Evolutionary conservation across 352 stramenopile genomes (phyloP), one percentile per base, ranked within the genome.

Genomic region (Aphanomyces euteiches): DNA sequence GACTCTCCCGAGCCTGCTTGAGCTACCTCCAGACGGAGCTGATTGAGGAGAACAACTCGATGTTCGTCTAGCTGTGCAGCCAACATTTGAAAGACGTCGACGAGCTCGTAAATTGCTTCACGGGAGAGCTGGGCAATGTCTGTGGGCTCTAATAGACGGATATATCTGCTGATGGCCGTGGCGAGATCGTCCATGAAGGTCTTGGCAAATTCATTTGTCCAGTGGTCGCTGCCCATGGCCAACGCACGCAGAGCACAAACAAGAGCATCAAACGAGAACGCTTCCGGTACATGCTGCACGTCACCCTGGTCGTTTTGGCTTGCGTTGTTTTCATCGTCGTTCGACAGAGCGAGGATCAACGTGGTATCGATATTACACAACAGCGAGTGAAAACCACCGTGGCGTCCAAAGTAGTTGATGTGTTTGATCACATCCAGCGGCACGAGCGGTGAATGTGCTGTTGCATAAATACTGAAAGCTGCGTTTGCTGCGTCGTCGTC

Each of bases 221-320:
- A 53, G 28, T 90, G 76, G 28, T 91, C 81, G 68, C 85, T 87
- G 47, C 87, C 70, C n/a, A 76, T 73, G 67, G 86, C 90, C 1
- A 93, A 12, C n/a, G 72, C 72, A 0, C 83, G 79, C 36, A 88
- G 78, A 10, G 90, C 66, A 59, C 75, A 81, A 36, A 83, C 82
- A 36, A 90, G 61, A 0, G 72, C 74, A n/a, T 90, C 82, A 58
- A 91, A 87, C 13, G 75, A 67, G 61, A 86, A 79, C 3, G 73
- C 15, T 13, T 47, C 56, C 15, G 63, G n/a, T 5, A 34, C 64
- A 0, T 53, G 70, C 43, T 28, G 21, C 43, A 59, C 67, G 38
- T 67, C 8, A 53, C 74, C 34, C 2, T 67, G 34, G 6, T 61
- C n/a, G 38, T 67, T 21, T 38, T 66, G 15, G 40, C 56, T 28